Conservation (phyloP, 495 filamentous ascomycete genomes). For the Trichoderma erinaceum region DNA sequence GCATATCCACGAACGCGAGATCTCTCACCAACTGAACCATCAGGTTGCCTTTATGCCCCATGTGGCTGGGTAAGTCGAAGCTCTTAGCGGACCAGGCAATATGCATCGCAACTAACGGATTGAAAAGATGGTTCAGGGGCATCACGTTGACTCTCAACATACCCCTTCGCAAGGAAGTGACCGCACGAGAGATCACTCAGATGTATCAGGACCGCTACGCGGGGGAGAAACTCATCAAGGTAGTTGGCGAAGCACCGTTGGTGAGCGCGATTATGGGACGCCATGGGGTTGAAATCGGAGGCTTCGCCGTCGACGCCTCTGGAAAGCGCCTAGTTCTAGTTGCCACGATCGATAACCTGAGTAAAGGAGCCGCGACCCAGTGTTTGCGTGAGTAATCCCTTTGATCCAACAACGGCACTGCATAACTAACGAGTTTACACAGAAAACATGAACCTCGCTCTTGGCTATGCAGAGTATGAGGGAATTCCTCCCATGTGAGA, state of each 20-base stretch:
- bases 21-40: slow-evolving; percentile 68
- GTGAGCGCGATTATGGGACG: slow-evolving; percentile 86
- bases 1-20: slow-evolving; percentile 95
- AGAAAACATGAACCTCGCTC: slow-evolving; percentile 97
- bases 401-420: neutral
- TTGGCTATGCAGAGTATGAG: slow-evolving; percentile 89
- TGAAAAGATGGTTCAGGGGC: slow-evolving; percentile 77
- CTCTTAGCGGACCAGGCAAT: neutral
- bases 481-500: slow-evolving; percentile 61
- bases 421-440: neutral
- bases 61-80: slow-evolving; percentile 9
- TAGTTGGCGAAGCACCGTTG: slow-evolving; percentile 77
- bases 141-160: slow-evolving; percentile 91
- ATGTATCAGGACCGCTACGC: slow-evolving; percentile 95
- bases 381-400: slow-evolving; percentile 66
- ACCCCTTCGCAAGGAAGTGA: slow-evolving; percentile 76
- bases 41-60: slow-evolving; percentile 88
- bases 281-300: slow-evolving; percentile 92
- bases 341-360: slow-evolving; percentile 94
- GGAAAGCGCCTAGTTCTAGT: no score
- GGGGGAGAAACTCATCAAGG: slow-evolving; percentile 88
- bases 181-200: slow-evolving; percentile 84
- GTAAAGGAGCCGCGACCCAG: slow-evolving; percentile 96
- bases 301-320: slow-evolving; percentile 49
- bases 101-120: neutral